These are phyloP conservation scores for Xylaria palmicola DNA, from an alignment of 495 filamentous ascomycete genomes.

Conservation along the genomic window DNA sequence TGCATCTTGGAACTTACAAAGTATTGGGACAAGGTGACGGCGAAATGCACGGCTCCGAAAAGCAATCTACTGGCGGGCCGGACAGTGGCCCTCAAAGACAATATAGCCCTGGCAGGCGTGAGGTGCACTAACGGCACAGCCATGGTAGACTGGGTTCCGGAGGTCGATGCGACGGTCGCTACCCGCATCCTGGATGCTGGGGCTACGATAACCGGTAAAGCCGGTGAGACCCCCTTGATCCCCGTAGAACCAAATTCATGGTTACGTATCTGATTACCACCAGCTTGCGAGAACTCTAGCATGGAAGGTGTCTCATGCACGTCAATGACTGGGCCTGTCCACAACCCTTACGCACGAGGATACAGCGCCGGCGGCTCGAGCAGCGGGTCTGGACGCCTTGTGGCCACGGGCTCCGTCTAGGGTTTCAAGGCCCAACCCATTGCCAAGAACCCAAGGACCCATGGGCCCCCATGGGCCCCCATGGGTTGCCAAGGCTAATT, in stretches of 20 bases:
- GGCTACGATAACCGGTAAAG: slow-evolving; percentile 37
- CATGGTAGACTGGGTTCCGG: slow-evolving; percentile 36
- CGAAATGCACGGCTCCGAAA: slow-evolving; percentile 25
- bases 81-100: slow-evolving; percentile 41
- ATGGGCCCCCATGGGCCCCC: no score
- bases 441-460: no score
- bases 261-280: background rate
- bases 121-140: slow-evolving; percentile 39
- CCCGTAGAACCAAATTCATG: background rate
- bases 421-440: no score
- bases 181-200: slow-evolving; percentile 37
- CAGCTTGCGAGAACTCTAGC: slow-evolving; percentile 50
- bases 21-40: slow-evolving; percentile 20
- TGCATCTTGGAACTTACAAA: slow-evolving; percentile 6
- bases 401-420: no score
- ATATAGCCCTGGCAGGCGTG: slow-evolving; percentile 37
- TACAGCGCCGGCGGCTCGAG: slow-evolving; percentile 58
- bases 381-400: slow-evolving; percentile 56
- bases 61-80: slow-evolving; percentile 30
- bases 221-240: slow-evolving; percentile 22
- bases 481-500: no score
- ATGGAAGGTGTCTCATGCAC: slow-evolving; percentile 42
- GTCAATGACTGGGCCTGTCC: slow-evolving; percentile 49
- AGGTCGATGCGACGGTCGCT: slow-evolving; percentile 37
- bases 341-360: slow-evolving; percentile 50